Conservation (phyloP, 495 filamentous ascomycete species). For the Aspergillus cristatus region DNA sequence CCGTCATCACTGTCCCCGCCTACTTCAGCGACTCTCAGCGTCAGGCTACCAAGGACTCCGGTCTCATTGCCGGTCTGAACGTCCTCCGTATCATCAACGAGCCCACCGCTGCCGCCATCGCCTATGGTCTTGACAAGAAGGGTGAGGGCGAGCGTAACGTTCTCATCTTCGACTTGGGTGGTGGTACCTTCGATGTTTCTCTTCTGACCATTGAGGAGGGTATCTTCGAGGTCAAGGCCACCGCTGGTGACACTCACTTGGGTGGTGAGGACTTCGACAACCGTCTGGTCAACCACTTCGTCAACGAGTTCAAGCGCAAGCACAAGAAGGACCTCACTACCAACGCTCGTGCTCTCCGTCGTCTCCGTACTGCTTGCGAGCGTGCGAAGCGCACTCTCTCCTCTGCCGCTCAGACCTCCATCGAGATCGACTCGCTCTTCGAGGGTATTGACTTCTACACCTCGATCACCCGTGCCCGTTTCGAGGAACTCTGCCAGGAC, state of each 20-base stretch:
- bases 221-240: constrained; percentile 99
- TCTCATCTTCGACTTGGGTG: constrained; percentile 98
- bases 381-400: constrained; percentile 98
- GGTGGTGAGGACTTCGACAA: constrained; percentile 99
- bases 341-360: constrained; percentile 93
- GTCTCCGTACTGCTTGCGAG: constrained; percentile 97
- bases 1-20: constrained; percentile 94
- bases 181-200: constrained; percentile 99
- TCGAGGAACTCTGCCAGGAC: constrained; percentile 97
- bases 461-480: constrained; percentile 97
- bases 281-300: constrained; percentile 93
- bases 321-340: constrained; percentile 72
- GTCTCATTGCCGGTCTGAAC: constrained; percentile 94
- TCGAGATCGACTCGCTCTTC: constrained; percentile 98
- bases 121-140: constrained; percentile 98
- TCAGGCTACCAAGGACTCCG: constrained; percentile 97
- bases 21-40: constrained; percentile 99
- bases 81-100: constrained; percentile 99
- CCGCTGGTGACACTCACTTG: constrained; percentile 97
- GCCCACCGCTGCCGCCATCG: constrained; percentile 84
- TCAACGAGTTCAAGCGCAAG: constrained; percentile 86
- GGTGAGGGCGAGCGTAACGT: constrained; percentile 94
- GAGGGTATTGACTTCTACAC: constrained; percentile 98
- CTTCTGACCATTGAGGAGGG: constrained; percentile 97
- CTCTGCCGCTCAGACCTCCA: constrained; percentile 91